Percentiles rank a stretch among this genome's conserved stretches.
phyloP scores from a whole-genome alignment of 495 filamentous ascomycete species.

The Penicillium salamii region DNA sequence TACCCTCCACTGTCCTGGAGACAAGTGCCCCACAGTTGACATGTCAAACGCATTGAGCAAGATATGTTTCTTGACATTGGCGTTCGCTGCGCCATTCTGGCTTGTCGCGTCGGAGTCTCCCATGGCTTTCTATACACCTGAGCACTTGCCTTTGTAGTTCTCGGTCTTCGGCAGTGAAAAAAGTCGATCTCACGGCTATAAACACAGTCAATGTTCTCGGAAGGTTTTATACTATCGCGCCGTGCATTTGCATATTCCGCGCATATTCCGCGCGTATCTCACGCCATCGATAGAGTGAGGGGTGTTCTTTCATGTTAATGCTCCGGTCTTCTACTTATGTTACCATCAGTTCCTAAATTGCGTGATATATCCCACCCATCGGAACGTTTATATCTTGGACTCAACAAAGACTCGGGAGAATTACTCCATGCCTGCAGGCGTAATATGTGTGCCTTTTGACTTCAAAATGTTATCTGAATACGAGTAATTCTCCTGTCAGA shows the following conservation, averaged over 20 bases:
- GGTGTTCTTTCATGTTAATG: neutral
- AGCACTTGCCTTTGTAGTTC: no score
- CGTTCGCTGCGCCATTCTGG: slow-evolving; percentile 7
- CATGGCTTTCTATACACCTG: slow-evolving; percentile 8
- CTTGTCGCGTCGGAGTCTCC: slow-evolving; percentile 8
- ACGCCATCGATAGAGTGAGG: slow-evolving; percentile 12
- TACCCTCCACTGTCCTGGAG: slow-evolving; percentile 62
- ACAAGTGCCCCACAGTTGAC: slow-evolving; percentile 61
- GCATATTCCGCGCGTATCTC: slow-evolving; percentile 9
- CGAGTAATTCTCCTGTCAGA: no score
- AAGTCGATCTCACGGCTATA: no score
- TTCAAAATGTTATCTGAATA: no score
- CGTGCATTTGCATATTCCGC: slow-evolving; percentile 8
- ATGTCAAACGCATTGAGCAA: slow-evolving; percentile 66
- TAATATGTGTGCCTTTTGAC: no score
- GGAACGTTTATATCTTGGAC: neutral
- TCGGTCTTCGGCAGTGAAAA: no score
- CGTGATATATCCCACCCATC: slow-evolving; percentile 14
- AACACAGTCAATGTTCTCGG: no score
- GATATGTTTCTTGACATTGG: slow-evolving; percentile 52
- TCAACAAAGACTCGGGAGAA: no score
- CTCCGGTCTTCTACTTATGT: slow-evolving; percentile 5
- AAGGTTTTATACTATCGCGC: neutral
- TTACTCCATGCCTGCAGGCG: no score
- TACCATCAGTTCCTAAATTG: slow-evolving; percentile 23